These are phyloP conservation scores for Neurospora tetraspora DNA, from an alignment of 495 filamentous ascomycete genomes.

Conservation along the genomic window DNA sequence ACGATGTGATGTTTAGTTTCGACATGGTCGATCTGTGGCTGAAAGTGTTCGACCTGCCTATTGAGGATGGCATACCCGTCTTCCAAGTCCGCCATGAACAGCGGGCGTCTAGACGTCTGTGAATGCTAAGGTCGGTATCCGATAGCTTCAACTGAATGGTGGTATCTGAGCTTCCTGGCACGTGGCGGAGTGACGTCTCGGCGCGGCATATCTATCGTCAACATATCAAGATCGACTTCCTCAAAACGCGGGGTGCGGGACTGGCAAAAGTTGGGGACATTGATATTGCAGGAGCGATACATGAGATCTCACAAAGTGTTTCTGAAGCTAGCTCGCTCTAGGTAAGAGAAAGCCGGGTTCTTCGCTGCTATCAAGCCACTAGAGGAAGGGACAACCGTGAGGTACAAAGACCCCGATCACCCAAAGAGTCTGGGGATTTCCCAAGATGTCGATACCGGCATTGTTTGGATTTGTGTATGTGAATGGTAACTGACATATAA, in stretches of 20 bases:
- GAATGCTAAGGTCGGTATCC: not conserved
- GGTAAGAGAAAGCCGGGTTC: not conserved
- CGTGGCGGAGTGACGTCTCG: not conserved
- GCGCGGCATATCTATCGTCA: not conserved
- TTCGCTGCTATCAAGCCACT: not conserved
- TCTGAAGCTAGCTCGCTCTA: not conserved
- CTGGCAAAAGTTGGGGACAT: not conserved
- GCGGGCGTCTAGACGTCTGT: not conserved
- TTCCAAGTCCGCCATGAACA: not conserved
- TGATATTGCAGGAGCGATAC: not conserved
- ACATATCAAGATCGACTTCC: not conserved
- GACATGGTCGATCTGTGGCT: not conserved
- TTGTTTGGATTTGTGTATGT: not conserved
- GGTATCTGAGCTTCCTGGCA: not conserved
- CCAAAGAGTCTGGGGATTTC: not conserved
- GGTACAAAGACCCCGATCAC: not conserved
- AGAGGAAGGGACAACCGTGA: not conserved
- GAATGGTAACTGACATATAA: not conserved
- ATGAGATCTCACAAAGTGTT: not conserved
- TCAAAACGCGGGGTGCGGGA: not conserved
- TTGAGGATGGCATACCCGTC: not conserved
- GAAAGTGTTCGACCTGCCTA: not conserved
- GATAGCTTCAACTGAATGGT: not conserved
- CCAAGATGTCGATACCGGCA: not conserved
- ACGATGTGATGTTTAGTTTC: not conserved